Conservation (phyloP, 257 asterid genomes). For the Verbascum thapsus region DNA sequence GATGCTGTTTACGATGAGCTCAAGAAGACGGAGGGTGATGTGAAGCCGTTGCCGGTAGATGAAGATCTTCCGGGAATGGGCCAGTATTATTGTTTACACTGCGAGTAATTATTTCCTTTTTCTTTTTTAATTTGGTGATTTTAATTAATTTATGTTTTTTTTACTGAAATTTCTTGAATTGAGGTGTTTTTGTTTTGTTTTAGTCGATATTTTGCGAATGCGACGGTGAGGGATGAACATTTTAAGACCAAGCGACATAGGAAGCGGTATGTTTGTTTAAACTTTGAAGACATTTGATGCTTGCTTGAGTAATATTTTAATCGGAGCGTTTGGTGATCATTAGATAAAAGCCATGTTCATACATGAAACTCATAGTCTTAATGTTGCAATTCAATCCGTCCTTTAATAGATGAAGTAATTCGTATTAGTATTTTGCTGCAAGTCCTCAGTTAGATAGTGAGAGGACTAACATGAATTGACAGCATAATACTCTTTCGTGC, state of each 20-base stretch:
- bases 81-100: constrained; percentile 16
- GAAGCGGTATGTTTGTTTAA: constrained; percentile 64
- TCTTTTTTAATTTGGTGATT: neutral
- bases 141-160: neutral
- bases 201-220: constrained; percentile 80
- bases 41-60: constrained; percentile 10
- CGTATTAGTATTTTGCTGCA: neutral
- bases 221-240: constrained; percentile 80
- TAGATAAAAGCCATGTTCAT: neutral
- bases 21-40: neutral
- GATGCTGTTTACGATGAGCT: constrained; percentile 19
- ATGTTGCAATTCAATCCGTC: neutral
- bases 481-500: neutral
- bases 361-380: neutral
- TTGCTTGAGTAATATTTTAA: no score
- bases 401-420: neutral
- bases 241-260: constrained; percentile 80
- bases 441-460: neutral
- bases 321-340: neutral
- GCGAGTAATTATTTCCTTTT: neutral
- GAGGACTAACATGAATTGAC: neutral
- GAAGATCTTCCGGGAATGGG: constrained; percentile 24
- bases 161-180: neutral
- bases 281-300: neutral
- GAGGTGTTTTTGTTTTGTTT: neutral